A percentile compares a stretch with the other conserved stretches of the same genome.
Evolutionary conservation across 2,329 filamentous ascomycete species (phyloP).

Genomic region (Pleoardoris graminearum): DNA sequence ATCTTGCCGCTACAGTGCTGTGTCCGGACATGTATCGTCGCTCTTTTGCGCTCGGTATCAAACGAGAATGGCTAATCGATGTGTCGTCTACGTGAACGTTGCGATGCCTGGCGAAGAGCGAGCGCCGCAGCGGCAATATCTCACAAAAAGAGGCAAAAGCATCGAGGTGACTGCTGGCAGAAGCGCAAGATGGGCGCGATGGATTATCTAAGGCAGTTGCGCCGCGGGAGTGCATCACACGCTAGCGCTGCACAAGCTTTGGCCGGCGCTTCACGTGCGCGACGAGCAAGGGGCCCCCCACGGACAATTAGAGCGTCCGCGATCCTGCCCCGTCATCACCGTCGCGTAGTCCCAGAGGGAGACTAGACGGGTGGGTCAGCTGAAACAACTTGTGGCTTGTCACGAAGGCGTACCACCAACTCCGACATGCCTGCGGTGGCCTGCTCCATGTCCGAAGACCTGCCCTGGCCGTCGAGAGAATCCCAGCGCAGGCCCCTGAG

Average conservation of each 20-base stretch:
- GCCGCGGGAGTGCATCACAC: background rate
- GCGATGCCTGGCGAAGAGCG: constrained; percentile 1
- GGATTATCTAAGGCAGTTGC: constrained; percentile 5
- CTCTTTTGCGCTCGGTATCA: background rate
- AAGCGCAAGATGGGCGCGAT: background rate
- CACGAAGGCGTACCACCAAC: too few relatives aligned
- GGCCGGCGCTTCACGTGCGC: background rate
- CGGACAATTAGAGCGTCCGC: background rate
- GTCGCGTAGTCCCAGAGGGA: background rate
- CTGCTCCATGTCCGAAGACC: constrained; percentile 1
- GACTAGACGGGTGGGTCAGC: background rate
- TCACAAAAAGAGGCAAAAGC: background rate
- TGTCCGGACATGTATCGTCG: constrained; percentile 24
- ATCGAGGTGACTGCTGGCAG: background rate
- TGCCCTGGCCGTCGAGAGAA: background rate
- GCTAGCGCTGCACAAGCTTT: background rate
- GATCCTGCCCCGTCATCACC: background rate
- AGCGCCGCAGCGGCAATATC: background rate
- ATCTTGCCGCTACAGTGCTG: constrained; percentile 39
- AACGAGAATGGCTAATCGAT: background rate
- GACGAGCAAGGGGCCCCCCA: background rate
- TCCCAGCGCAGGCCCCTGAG: background rate
- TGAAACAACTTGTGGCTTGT: too few relatives aligned
- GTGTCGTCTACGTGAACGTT: background rate
- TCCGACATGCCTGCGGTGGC: background rate